A percentile compares a stretch with the other conserved stretches of the same genome.
Evolutionary conservation across 176 grass and related monocot genomes (phyloP).

Genomic region (Oryza rufipogon): DNA sequence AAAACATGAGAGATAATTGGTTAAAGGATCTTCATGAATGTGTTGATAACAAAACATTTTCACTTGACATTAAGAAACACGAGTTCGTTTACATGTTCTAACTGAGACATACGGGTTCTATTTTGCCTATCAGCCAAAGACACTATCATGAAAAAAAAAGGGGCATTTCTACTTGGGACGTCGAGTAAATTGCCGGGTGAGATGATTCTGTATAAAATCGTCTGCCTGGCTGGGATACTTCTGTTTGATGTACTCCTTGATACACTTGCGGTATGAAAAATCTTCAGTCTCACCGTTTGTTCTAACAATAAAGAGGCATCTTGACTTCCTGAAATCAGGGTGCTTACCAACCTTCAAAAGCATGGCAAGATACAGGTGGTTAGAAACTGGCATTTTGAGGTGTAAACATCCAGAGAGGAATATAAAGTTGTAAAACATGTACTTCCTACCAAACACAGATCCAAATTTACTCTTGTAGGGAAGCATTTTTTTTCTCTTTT

Average conservation of each 20-base stretch:
- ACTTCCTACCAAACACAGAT: not conserved
- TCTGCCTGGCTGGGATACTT: slow-evolving; percentile 68
- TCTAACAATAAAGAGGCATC: slow-evolving; percentile 78
- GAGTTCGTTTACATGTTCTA: not conserved
- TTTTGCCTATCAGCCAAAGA: not conserved
- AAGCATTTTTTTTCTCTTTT: not conserved
- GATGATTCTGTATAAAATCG: slow-evolving; percentile 61
- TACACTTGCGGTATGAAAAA: slow-evolving; percentile 90
- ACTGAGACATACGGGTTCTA: not conserved
- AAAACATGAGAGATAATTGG: too few species aligned
- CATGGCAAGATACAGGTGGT: slow-evolving; percentile 15
- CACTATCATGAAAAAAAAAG: not conserved
- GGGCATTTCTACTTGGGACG: not conserved
- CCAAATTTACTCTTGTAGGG: slow-evolving; percentile 12
- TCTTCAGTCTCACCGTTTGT: slow-evolving; percentile 68
- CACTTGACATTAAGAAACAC: not conserved
- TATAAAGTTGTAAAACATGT: not conserved
- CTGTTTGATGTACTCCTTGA: slow-evolving; percentile 55
- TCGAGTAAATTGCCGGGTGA: not conserved
- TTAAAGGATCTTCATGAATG: too few species aligned
- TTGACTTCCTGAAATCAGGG: slow-evolving; percentile 54
- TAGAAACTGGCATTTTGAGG: slow-evolving; percentile 15
- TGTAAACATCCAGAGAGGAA: not conserved
- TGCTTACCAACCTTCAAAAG: slow-evolving; percentile 68
- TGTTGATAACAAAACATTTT: too few species aligned